These are phyloP conservation scores for Roridomyces roridus DNA, from an alignment of 768 basidiomycete genomes.

Conservation along the genomic window DNA sequence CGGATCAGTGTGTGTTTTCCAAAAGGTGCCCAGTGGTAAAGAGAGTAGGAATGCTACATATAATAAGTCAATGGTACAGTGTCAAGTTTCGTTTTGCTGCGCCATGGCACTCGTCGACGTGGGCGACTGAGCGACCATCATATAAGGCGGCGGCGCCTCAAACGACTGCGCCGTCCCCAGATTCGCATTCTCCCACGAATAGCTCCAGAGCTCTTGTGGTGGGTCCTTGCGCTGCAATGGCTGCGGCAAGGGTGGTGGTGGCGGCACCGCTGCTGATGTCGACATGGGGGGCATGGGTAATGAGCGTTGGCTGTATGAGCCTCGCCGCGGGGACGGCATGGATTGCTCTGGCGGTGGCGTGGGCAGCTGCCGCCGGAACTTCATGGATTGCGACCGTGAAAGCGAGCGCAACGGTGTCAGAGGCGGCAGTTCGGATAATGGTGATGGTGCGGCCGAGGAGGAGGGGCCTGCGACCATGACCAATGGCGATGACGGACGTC, in stretches of 20 bases:
- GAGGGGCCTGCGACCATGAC: constrained; percentile 5
- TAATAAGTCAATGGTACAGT: background rate
- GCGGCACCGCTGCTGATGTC: constrained; percentile 6
- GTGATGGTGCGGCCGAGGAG: background rate
- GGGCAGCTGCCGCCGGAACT: constrained; percentile 29
- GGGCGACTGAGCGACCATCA: background rate
- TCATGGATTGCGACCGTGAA: constrained; percentile 34
- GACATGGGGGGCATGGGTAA: constrained; percentile 18
- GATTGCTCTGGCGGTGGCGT: constrained; percentile 19
- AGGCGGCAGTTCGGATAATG: background rate
- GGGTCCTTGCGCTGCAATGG: constrained; percentile 15
- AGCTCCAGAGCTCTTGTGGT: constrained; percentile 13
- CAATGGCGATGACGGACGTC: constrained; percentile 19
- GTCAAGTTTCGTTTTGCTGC: background rate
- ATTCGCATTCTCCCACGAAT: constrained; percentile 11
- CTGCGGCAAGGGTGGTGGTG: constrained; percentile 11
- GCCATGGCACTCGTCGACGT: constrained; percentile 2
- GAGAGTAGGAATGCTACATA: background rate
- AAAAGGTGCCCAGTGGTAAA: background rate
- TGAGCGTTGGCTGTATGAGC: constrained; percentile 22
- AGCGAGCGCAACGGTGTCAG: constrained; percentile 31
- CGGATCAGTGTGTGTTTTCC: too few species aligned
- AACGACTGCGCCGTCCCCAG: background rate
- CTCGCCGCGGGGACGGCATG: constrained; percentile 6
- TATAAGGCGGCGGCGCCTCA: constrained; percentile 25